Conservation (phyloP, 1,284 basidiomycete species). For the Leccinum griseonigrum region DNA sequence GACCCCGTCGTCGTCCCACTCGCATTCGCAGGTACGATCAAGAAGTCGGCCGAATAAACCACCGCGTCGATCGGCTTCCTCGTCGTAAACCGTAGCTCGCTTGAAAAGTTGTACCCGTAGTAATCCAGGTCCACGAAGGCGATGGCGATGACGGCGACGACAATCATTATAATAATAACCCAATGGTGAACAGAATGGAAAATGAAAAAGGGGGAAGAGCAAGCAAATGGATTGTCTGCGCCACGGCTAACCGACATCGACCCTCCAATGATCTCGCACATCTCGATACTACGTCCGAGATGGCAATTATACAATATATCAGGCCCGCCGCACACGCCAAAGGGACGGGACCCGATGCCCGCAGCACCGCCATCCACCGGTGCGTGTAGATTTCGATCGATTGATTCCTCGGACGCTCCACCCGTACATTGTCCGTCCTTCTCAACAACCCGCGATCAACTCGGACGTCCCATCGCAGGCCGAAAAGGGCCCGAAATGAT, state of each 20-base stretch:
- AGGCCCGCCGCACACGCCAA: not conserved
- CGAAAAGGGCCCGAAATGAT: not conserved
- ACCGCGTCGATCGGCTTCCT: slow-evolving; percentile 16
- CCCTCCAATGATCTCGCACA: slow-evolving; percentile 1
- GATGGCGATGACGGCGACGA: not conserved
- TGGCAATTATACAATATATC: not conserved
- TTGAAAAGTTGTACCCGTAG: slow-evolving; percentile 8
- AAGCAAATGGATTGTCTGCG: not conserved
- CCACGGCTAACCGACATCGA: not conserved
- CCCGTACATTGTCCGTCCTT: not conserved
- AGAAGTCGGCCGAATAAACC: slow-evolving; percentile 41
- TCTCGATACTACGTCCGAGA: slow-evolving; percentile 8
- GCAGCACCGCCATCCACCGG: slow-evolving; percentile 3
- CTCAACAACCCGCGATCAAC: slow-evolving; percentile 10
- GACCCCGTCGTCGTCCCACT: slow-evolving; percentile 11
- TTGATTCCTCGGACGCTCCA: slow-evolving; percentile 5
- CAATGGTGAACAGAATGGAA: not conserved
- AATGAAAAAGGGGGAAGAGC: not conserved
- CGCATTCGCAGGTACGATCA: slow-evolving; percentile 22
- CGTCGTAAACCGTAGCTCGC: slow-evolving; percentile 35
- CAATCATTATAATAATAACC: not conserved
- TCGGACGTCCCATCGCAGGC: slow-evolving; percentile 5
- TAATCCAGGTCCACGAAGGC: not conserved
- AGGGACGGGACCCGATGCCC: not conserved
- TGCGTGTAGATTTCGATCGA: slow-evolving; percentile 13